Conservation (phyloP, 2,329 filamentous ascomycete genomes). For the Fusarium protoensiforme region DNA sequence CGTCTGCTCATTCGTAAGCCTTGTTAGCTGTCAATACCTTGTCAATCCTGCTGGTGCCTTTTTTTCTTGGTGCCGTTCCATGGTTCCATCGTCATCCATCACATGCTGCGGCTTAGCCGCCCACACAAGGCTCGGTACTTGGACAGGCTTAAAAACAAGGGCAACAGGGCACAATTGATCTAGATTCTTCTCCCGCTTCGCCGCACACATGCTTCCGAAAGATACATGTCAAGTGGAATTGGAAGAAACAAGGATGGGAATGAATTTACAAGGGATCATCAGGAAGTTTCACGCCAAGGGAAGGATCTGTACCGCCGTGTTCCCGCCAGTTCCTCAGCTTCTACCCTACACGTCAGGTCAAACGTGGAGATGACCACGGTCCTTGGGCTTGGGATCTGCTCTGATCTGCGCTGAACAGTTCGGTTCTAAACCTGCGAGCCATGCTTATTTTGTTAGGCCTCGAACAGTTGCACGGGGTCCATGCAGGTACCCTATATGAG, state of each 20-base stretch:
- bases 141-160: not conserved
- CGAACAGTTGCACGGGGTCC: not conserved
- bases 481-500: not conserved
- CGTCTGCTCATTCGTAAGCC: constrained; percentile 19
- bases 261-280: not conserved
- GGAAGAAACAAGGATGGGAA: not conserved
- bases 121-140: constrained; percentile 17
- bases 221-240: not conserved
- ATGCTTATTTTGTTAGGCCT: not conserved
- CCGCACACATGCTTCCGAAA: not conserved
- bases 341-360: not conserved
- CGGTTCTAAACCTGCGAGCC: not conserved
- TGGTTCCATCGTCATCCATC: constrained; percentile 27
- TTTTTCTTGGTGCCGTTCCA: constrained; percentile 14
- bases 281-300: not conserved
- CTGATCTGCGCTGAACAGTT: not conserved
- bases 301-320: not conserved
- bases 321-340: not conserved
- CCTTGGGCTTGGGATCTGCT: not conserved
- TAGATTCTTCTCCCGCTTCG: constrained; percentile 24
- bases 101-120: constrained; percentile 15
- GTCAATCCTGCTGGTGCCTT: constrained; percentile 15
- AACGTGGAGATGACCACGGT: not conserved
- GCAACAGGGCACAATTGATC: constrained; percentile 11
- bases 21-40: constrained; percentile 15